Conservation (phyloP, 2,329 filamentous ascomycete species). For the Penicillium digitatum region DNA sequence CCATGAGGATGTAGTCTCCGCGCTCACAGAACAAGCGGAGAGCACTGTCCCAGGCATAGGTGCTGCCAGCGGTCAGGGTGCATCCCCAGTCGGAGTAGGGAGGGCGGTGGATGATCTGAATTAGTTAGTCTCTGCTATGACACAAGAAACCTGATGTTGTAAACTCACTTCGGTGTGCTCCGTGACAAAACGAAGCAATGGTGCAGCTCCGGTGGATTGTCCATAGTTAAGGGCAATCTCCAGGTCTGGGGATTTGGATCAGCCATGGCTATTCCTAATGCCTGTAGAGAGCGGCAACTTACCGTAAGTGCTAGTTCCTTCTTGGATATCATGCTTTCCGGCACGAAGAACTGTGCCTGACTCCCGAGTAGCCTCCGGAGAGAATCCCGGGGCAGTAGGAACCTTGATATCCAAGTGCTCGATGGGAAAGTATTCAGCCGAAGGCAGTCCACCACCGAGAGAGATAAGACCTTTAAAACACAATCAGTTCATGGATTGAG, state of each 20-base stretch:
- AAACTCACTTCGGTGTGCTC: conserved; percentile 75
- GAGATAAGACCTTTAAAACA: conserved; percentile 65
- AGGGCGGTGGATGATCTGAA: conserved; percentile 69
- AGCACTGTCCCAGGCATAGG: conserved; percentile 76
- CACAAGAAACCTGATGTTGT: background rate
- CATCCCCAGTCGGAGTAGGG: conserved; percentile 89
- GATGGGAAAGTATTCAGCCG: conserved; percentile 88
- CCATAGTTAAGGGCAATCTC: conserved; percentile 90
- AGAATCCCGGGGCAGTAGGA: conserved; percentile 65
- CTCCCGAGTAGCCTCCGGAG: conserved; percentile 61
- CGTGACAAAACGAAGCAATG: conserved; percentile 83
- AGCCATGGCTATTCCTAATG: background rate
- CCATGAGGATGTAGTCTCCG: conserved; percentile 75
- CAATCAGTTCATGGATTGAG: background rate
- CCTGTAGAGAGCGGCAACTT: conserved; percentile 7
- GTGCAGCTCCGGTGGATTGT: conserved; percentile 78
- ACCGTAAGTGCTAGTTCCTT: conserved; percentile 56
- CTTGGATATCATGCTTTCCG: conserved; percentile 77
- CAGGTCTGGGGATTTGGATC: conserved; percentile 56
- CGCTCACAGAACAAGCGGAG: conserved; percentile 75
- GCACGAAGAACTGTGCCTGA: conserved; percentile 60
- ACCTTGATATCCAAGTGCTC: conserved; percentile 71
- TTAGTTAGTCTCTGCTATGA: conserved; percentile 8
- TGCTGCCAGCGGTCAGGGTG: conserved; percentile 79
- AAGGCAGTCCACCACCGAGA: conserved; percentile 85